These are phyloP conservation scores for Ogataea ganodermae DNA, from an alignment of 805 yeast genomes.

Conservation along the genomic window DNA sequence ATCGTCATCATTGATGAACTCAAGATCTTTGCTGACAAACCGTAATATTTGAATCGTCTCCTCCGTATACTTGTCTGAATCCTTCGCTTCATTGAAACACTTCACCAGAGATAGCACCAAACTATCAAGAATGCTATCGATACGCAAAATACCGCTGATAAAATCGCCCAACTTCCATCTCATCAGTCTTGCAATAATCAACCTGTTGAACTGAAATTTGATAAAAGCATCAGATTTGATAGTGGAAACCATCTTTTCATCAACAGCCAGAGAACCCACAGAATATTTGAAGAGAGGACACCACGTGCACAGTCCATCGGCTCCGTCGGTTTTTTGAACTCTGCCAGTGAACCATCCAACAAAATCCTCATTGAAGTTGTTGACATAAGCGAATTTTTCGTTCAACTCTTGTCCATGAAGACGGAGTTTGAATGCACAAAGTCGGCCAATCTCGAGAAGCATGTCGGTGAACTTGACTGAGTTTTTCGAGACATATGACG, in stretches of 20 bases:
- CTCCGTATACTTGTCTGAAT: conserved; percentile 10
- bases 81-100: conserved; percentile 15
- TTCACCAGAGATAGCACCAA: conserved; percentile 21
- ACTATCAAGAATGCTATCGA: conserved; percentile 18
- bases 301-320: conserved; percentile 13
- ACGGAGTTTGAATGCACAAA: conserved; percentile 17
- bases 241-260: conserved; percentile 13
- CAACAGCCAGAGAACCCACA: conserved; percentile 17
- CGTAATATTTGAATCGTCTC: conserved; percentile 20
- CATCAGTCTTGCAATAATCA: conserved; percentile 24
- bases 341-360: conserved; percentile 19
- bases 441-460: conserved; percentile 7
- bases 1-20: conserved; percentile 25
- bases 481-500: not conserved
- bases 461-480: conserved; percentile 10
- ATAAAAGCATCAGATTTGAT: conserved; percentile 21
- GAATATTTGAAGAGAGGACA: conserved; percentile 16
- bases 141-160: conserved; percentile 13
- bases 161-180: conserved; percentile 20
- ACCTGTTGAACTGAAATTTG: conserved; percentile 27
- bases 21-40: conserved; percentile 25
- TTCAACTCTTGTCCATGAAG: conserved; percentile 11
- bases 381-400: conserved; percentile 15
- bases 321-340: conserved; percentile 11
- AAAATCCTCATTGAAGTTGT: conserved; percentile 15